phyloP scores from a whole-genome alignment of 495 filamentous ascomycete species.

The Tuber brumale region DNA sequence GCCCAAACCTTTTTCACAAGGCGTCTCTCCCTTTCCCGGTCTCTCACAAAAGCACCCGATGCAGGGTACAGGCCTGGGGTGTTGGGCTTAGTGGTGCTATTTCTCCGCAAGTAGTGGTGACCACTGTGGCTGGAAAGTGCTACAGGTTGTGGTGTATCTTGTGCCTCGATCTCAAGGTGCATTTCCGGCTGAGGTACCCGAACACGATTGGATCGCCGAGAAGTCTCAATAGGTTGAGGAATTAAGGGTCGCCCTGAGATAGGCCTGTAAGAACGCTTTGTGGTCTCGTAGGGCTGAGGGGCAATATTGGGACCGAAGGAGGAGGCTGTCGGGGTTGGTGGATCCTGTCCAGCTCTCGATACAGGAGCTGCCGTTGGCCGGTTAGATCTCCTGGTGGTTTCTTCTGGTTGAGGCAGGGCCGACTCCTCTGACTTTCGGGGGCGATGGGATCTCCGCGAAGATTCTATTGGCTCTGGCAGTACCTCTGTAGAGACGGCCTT shows the following conservation, averaged over 20 bases:
- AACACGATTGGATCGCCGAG: conserved; percentile 39
- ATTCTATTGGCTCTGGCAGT: conserved; percentile 37
- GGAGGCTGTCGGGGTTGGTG: conserved; percentile 36
- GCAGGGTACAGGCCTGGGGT: conserved; percentile 27
- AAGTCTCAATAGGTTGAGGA: conserved; percentile 38
- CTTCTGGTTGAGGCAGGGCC: conserved; percentile 30
- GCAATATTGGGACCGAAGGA: conserved; percentile 32
- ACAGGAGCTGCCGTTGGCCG: conserved; percentile 34
- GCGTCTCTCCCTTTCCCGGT: conserved; percentile 33
- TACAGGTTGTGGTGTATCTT: conserved; percentile 36
- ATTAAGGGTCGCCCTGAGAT: conserved; percentile 36
- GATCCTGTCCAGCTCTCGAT: conserved; percentile 29
- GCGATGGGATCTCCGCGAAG: conserved; percentile 25
- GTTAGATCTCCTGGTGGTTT: conserved; percentile 36
- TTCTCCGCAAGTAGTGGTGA: conserved; percentile 28
- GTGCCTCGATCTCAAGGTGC: conserved; percentile 29
- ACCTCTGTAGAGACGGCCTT: conserved; percentile 30
- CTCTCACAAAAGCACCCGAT: conserved; percentile 30
- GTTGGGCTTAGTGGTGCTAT: conserved; percentile 31
- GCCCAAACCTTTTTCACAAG: conserved; percentile 30
- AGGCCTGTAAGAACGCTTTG: conserved; percentile 36
- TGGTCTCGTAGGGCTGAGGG: conserved; percentile 38
- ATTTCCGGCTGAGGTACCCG: conserved; percentile 37
- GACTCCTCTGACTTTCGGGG: conserved; percentile 9
- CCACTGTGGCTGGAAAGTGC: conserved; percentile 39